phyloP scores from a whole-genome alignment of 2,329 filamentous ascomycete genomes.

The Stachybotrys chartarum region DNA sequence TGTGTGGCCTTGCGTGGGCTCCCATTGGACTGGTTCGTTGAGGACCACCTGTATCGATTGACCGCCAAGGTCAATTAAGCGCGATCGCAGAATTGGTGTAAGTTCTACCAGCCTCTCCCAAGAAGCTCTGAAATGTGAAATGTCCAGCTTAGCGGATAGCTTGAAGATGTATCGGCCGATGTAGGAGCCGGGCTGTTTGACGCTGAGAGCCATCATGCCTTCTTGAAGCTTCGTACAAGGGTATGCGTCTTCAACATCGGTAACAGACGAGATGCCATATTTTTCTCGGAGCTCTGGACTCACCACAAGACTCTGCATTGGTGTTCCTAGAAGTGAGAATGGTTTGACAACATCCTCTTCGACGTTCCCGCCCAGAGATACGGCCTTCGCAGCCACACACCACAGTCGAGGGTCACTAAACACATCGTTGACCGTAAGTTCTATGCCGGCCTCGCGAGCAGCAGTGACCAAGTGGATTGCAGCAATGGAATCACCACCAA shows the following conservation, averaged over 20 bases:
- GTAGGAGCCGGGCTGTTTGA: neutral
- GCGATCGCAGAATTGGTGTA: neutral
- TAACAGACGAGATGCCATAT: neutral
- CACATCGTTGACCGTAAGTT: constrained; percentile 7
- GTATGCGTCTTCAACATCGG: neutral
- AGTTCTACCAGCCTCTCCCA: neutral
- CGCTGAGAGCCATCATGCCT: constrained; percentile 1
- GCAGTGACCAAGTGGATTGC: constrained; percentile 11
- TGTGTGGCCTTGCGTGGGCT: neutral
- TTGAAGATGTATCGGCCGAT: neutral
- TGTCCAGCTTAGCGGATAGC: neutral
- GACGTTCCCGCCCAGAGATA: neutral
- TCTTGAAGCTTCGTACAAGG: constrained; percentile 1
- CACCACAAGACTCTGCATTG: neutral
- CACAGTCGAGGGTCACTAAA: constrained; percentile 10
- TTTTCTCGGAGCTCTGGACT: neutral
- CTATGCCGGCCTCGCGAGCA: constrained; percentile 3
- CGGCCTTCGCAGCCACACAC: neutral
- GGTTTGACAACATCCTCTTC: neutral
- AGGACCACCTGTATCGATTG: neutral
- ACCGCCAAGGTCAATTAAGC: neutral
- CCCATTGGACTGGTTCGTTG: constrained; percentile 1
- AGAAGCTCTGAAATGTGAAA: neutral
- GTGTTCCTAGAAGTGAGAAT: neutral
- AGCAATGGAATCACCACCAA: constrained; percentile 18